Conservation (phyloP, 2,329 filamentous ascomycete species). For the Verticillium klebahnii region DNA sequence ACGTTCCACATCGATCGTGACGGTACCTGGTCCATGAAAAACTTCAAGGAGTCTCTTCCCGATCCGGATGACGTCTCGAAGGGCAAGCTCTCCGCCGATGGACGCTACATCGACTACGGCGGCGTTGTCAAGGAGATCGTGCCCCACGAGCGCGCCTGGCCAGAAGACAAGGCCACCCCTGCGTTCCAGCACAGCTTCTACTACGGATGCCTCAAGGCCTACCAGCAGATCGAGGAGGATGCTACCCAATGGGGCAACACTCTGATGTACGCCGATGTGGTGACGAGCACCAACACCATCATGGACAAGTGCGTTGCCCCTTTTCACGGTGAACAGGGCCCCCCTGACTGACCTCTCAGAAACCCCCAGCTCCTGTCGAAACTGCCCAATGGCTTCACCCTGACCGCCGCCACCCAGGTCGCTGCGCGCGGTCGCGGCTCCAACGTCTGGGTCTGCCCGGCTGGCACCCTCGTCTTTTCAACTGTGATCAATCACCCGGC, state of each 20-base stretch:
- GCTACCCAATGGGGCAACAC: constrained; percentile 68
- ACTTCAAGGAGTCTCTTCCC: constrained; percentile 36
- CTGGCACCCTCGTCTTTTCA: constrained; percentile 82
- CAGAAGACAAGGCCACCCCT: constrained; percentile 69
- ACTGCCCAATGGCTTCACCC: constrained; percentile 81
- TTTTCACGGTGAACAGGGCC: neutral
- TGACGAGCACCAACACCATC: constrained; percentile 91
- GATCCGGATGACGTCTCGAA: constrained; percentile 42
- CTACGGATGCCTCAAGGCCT: constrained; percentile 66
- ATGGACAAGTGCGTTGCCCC: constrained; percentile 66
- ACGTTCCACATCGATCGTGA: constrained; percentile 70
- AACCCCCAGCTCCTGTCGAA: constrained; percentile 73
- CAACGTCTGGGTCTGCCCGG: constrained; percentile 93
- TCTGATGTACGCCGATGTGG: constrained; percentile 83
- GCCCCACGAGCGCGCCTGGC: constrained; percentile 63
- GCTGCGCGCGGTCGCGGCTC: constrained; percentile 82
- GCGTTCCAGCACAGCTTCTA: constrained; percentile 81
- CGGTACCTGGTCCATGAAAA: constrained; percentile 53
- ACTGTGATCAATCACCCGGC: constrained; percentile 81
- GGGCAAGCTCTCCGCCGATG: constrained; percentile 4
- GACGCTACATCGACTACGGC: constrained; percentile 64
- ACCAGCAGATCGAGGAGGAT: constrained; percentile 52
- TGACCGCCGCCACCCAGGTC: constrained; percentile 81
- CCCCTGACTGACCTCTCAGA: constrained; percentile 29
- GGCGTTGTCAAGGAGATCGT: constrained; percentile 69